These are phyloP conservation scores for Arabis hirsuta DNA, from an alignment of 345 rosid genomes.

Conservation along the genomic window DNA sequence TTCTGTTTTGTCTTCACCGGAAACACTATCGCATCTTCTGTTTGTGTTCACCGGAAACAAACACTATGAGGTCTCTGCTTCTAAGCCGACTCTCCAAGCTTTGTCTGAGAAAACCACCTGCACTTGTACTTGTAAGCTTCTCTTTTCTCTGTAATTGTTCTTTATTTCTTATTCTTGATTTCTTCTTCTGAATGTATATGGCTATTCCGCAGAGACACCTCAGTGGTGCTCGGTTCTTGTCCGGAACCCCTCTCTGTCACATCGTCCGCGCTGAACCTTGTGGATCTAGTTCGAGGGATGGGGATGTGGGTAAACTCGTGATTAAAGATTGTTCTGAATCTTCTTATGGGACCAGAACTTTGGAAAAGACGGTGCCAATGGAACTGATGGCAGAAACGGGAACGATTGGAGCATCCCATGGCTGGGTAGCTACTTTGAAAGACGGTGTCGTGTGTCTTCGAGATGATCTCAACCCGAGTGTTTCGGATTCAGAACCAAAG, in stretches of 20 bases:
- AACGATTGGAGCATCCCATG: background rate
- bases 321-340: too few relatives aligned
- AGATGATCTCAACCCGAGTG: background rate
- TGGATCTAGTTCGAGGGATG: background rate
- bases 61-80: background rate
- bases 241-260: background rate
- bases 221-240: background rate
- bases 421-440: background rate
- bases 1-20: too few relatives aligned
- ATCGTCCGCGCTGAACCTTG: background rate
- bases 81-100: background rate
- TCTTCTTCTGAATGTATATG: background rate
- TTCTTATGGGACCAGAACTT: background rate
- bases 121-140: background rate
- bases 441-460: background rate
- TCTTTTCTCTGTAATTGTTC: background rate
- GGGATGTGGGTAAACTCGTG: background rate
- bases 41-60: background rate
- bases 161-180: too few relatives aligned
- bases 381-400: background rate
- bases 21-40: too few relatives aligned
- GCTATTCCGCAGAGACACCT: background rate
- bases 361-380: background rate
- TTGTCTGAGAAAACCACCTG: background rate
- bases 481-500: background rate